A percentile compares a stretch with the other conserved stretches of the same genome.
These are phyloP conservation scores for Backusella circina DNA, from an alignment of 192 early-diverging fungal genomes.

Conservation along the genomic window DNA sequence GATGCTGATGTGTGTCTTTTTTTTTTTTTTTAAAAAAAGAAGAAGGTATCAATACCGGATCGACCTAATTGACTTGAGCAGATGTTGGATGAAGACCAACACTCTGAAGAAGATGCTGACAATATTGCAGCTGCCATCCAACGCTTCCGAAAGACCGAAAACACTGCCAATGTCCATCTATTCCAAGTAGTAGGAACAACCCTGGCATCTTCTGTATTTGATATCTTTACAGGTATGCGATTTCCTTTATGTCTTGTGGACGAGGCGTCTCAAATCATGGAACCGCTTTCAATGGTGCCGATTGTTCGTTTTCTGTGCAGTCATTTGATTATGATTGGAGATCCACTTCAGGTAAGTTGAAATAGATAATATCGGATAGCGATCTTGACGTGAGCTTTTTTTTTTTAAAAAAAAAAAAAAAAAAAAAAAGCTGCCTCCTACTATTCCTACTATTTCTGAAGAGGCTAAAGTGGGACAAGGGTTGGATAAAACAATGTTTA, in stretches of 20 bases:
- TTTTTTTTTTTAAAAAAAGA: slow-evolving; percentile 58
- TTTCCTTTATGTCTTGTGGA: slow-evolving; percentile 81
- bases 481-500: slow-evolving; percentile 82
- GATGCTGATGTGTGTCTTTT: slow-evolving; percentile 22
- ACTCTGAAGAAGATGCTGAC: slow-evolving; percentile 37
- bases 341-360: slow-evolving; percentile 59
- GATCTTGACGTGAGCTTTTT: not conserved
- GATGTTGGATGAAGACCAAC: slow-evolving; percentile 59
- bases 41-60: no score
- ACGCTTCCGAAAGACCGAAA: slow-evolving; percentile 54
- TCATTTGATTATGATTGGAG: slow-evolving; percentile 77
- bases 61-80: no score
- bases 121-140: slow-evolving; percentile 50
- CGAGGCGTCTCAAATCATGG: slow-evolving; percentile 84
- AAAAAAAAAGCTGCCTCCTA: slow-evolving; percentile 70
- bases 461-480: slow-evolving; percentile 43
- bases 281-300: slow-evolving; percentile 86
- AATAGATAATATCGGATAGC: not conserved
- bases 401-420: no score
- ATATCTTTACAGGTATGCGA: slow-evolving; percentile 51
- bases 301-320: slow-evolving; percentile 56
- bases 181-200: slow-evolving; percentile 71
- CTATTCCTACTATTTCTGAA: slow-evolving; percentile 53
- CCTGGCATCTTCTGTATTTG: slow-evolving; percentile 76
- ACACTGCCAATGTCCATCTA: slow-evolving; percentile 39